Evolutionary conservation across 129 eudicot species (phyloP).

Genomic region (Apium graveolens): DNA sequence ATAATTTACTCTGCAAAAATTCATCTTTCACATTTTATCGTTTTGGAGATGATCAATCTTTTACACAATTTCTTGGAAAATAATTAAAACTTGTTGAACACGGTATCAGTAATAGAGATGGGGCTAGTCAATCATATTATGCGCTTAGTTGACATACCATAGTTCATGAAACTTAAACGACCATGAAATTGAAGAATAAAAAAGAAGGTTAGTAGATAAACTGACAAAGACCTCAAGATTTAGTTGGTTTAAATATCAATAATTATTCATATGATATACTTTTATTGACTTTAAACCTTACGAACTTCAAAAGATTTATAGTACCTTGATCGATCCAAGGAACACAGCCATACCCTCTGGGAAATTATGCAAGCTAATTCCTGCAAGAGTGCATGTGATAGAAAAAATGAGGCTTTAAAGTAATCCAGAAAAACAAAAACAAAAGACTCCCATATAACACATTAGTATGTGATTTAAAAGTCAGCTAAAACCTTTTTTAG

Average conservation of each 20-base stretch:
- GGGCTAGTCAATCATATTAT: neutral
- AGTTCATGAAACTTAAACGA: neutral
- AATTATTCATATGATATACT: neutral
- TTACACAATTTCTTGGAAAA: neutral
- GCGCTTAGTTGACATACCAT: neutral
- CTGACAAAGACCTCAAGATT: neutral
- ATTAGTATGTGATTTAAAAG: neutral
- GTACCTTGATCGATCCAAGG: constrained; percentile 94
- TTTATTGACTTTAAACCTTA: neutral
- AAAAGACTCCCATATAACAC: neutral
- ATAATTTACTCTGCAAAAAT: neutral
- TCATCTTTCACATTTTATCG: neutral
- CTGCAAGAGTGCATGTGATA: constrained; percentile 34
- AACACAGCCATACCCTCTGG: constrained; percentile 99
- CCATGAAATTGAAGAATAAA: neutral
- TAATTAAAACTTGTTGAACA: neutral
- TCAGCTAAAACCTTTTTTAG: no score
- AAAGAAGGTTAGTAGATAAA: neutral
- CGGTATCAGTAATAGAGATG: neutral
- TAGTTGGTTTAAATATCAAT: neutral
- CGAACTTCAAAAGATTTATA: neutral
- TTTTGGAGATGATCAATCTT: neutral
- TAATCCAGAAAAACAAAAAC: neutral
- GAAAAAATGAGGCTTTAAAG: constrained; percentile 8
- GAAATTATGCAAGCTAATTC: constrained; percentile 96